Base-by-base conservation (phyloP, 169 alveolate species). In the Babesia bovis region DNA sequence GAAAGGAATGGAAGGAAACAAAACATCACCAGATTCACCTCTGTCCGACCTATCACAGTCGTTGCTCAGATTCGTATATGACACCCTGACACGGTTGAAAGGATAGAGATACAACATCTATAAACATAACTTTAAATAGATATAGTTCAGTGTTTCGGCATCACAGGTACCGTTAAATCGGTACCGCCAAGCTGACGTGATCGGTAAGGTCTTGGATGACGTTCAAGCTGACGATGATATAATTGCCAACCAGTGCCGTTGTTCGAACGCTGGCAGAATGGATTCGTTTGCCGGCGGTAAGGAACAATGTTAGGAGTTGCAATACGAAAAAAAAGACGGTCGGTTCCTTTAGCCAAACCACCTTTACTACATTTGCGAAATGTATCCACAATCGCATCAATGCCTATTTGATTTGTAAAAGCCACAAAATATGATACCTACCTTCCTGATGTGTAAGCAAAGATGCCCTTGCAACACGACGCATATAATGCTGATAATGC, bases 271-370 rank as follows among this genome's bases (percentile, higher is more conserved):
- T 33, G 77, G 56, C 92, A 86, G 51, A 86, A 86, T 4, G 92
- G 92, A 36, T 86, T 86, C 26, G 90, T 49, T 40, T 74, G 89
- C 13, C 90, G 36, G 36, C 66, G 66, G n/a, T 58, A 70, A 21
- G 92, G 92, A 41, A 79, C 71, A 6, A 77, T 58, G 38, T 82
- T 50, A 10, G 92, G 92, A 36, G 82, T 53, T 32, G 92, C 92
- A n/a, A 58, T n/a, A 21, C 87, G 79, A 23, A 79, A 30, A 60
- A 12, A 79, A 7, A 47, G 57, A 17, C 45, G 56, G 33, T 44
- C 47, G 30, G 73, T 49, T 23, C 73, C 73, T 41, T 35, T 17
- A 5, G 61, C 73, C 73, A 63, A 60, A n/a, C 42, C 12, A 32
- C 58, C 57, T 15, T 19, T 65, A 19, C 65, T 79, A 21, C 63